Evolutionary conservation across 768 basidiomycete species (phyloP).

Genomic region (Amanita subjunquillea): DNA sequence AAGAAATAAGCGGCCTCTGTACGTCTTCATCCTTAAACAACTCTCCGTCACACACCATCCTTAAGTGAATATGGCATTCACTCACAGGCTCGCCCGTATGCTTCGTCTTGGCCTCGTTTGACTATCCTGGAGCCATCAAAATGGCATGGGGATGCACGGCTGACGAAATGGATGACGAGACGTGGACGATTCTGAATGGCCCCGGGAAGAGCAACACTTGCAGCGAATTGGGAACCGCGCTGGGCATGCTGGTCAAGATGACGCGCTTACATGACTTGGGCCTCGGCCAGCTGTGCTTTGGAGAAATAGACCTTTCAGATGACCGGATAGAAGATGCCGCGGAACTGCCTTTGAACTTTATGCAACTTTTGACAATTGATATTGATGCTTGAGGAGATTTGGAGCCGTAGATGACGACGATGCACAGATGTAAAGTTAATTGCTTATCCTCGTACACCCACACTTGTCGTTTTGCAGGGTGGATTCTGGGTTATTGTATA

Average conservation of each 20-base stretch:
- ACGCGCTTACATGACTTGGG: conserved; percentile 66
- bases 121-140: conserved; percentile 52
- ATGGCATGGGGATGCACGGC: conserved; percentile 59
- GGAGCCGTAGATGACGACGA: not conserved
- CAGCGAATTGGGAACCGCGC: conserved; percentile 21
- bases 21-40: conserved; percentile 15
- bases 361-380: not conserved
- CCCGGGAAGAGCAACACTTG: conserved; percentile 26
- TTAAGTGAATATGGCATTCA: not conserved
- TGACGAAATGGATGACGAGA: conserved; percentile 56
- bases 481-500: too few relatives aligned
- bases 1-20: conserved; percentile 73
- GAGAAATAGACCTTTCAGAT: conserved; percentile 3
- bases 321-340: not conserved
- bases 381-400: not conserved
- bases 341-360: not conserved
- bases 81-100: conserved; percentile 67
- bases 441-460: too few relatives aligned
- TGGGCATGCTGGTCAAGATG: conserved; percentile 68
- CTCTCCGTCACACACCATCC: not conserved
- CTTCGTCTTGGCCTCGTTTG: conserved; percentile 63
- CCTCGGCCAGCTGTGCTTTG: conserved; percentile 52
- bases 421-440: not conserved
- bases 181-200: conserved; percentile 53
- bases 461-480: too few relatives aligned